Conservation (phyloP, 2,329 filamentous ascomycete species). For the Bipolaris gigantea region DNA sequence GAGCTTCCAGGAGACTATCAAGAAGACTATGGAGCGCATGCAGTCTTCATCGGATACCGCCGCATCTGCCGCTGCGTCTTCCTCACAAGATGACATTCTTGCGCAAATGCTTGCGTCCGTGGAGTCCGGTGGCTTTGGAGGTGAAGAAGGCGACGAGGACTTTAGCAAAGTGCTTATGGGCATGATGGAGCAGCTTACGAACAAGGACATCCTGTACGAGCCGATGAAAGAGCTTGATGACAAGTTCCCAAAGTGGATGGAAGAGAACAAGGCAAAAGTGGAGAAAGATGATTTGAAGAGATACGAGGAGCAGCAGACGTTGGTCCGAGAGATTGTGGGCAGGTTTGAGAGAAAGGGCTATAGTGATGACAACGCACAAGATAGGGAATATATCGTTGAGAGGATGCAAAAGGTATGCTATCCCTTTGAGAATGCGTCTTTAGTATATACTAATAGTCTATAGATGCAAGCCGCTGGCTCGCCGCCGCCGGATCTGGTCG, state of each 20-base stretch:
- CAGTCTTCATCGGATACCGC: slow-evolving; percentile 84
- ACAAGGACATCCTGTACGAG: slow-evolving; percentile 97
- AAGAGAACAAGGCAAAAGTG: slow-evolving; percentile 69
- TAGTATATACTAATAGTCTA: not conserved
- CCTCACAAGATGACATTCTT: slow-evolving; percentile 71
- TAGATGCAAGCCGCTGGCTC: slow-evolving; percentile 97
- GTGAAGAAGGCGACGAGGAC: slow-evolving; percentile 71
- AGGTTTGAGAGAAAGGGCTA: slow-evolving; percentile 86
- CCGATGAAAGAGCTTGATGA: slow-evolving; percentile 96
- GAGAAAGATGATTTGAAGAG: slow-evolving; percentile 71
- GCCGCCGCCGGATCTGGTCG: slow-evolving; percentile 86
- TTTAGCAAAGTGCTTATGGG: slow-evolving; percentile 93
- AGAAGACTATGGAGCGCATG: slow-evolving; percentile 94
- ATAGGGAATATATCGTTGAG: slow-evolving; percentile 92
- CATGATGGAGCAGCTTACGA: slow-evolving; percentile 99
- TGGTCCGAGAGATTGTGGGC: slow-evolving; percentile 83
- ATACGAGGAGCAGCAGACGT: slow-evolving; percentile 76
- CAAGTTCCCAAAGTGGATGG: slow-evolving; percentile 90
- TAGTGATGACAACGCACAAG: slow-evolving; percentile 75
- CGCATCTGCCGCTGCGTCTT: slow-evolving; percentile 70
- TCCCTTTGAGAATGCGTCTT: not conserved
- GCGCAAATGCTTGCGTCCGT: slow-evolving; percentile 92
- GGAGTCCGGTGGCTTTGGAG: slow-evolving; percentile 62
- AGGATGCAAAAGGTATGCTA: slow-evolving; percentile 86
- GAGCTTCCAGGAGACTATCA: slow-evolving; percentile 89